Conservation (phyloP, 2,329 filamentous ascomycete genomes). For the Diaporthe sp. region DNA sequence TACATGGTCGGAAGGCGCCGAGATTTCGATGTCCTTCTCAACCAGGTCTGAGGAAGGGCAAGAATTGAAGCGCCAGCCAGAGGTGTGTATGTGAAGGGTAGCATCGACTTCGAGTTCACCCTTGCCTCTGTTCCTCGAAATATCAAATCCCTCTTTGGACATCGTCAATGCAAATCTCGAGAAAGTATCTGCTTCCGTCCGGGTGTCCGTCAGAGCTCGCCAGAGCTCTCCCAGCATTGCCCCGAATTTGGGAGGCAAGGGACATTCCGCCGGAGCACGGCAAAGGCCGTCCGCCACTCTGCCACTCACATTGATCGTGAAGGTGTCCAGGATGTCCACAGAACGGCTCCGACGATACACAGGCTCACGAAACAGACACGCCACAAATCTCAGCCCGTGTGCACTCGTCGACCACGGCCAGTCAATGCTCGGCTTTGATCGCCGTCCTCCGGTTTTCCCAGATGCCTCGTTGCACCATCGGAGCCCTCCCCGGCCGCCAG, state of each 20-base stretch:
- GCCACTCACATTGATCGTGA: background rate
- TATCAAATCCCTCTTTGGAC: background rate
- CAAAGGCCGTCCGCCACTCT: background rate
- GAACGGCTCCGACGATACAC: slow-evolving; percentile 23
- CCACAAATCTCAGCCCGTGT: background rate
- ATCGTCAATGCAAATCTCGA: background rate
- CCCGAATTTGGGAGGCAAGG: too few relatives aligned
- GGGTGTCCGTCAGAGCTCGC: background rate
- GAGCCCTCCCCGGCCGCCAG: background rate
- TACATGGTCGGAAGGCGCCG: slow-evolving; percentile 17
- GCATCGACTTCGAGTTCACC: background rate
- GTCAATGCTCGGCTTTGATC: background rate
- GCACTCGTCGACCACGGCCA: background rate
- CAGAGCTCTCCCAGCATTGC: background rate
- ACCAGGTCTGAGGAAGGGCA: background rate
- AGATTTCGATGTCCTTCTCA: background rate
- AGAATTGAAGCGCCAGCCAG: background rate
- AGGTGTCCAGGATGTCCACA: background rate
- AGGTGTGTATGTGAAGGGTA: background rate
- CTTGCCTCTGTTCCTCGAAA: background rate
- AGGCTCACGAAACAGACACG: background rate
- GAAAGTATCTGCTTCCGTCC: background rate
- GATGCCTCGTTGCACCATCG: slow-evolving; percentile 5
- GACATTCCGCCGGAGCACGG: background rate
- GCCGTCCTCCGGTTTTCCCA: background rate